A percentile compares a stretch with the other conserved stretches of the same genome.
phyloP scores from a whole-genome alignment of 2,329 filamentous ascomycete genomes.

The Cephalotrichum gorgonifer region DNA sequence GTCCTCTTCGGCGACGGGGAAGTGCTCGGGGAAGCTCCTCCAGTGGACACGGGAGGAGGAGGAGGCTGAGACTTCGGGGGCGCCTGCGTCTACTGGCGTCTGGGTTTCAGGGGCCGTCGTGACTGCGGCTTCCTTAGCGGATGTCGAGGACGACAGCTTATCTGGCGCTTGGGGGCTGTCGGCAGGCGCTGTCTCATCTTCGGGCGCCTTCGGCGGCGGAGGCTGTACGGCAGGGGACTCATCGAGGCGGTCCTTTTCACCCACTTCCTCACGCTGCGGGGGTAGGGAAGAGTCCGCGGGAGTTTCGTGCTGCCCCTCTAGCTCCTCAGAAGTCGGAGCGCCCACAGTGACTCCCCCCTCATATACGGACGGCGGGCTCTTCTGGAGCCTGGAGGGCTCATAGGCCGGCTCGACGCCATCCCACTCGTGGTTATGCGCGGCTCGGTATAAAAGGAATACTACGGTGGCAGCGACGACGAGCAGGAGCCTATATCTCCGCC shows the following conservation, averaged over 20 bases:
- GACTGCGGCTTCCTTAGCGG: neutral
- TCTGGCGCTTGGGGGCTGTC: too few relatives aligned
- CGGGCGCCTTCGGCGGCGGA: constrained; percentile 5
- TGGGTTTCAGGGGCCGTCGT: neutral
- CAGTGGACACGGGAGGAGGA: constrained; percentile 46
- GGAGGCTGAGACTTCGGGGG: neutral
- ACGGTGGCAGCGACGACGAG: constrained; percentile 43
- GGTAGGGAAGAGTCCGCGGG: too few relatives aligned
- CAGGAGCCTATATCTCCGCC: constrained; percentile 51
- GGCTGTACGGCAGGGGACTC: too few relatives aligned
- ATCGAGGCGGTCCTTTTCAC: too few relatives aligned
- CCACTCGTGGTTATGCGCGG: constrained; percentile 27
- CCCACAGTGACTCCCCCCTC: neutral
- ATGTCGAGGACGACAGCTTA: neutral
- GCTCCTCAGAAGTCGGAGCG: neutral
- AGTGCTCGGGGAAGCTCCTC: constrained; percentile 64
- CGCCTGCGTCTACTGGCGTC: neutral
- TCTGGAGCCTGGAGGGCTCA: neutral
- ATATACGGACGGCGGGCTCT: neutral
- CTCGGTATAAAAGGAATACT: constrained; percentile 42
- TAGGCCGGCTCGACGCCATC: constrained; percentile 3
- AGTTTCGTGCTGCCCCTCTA: neutral
- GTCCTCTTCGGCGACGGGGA: constrained; percentile 60
- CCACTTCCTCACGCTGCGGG: too few relatives aligned
- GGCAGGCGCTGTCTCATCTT: constrained; percentile 11